Evolutionary conservation across 345 rosid species (phyloP), one percentile per base, ranked within the genome.

Genomic region (Physaria fendleri): DNA sequence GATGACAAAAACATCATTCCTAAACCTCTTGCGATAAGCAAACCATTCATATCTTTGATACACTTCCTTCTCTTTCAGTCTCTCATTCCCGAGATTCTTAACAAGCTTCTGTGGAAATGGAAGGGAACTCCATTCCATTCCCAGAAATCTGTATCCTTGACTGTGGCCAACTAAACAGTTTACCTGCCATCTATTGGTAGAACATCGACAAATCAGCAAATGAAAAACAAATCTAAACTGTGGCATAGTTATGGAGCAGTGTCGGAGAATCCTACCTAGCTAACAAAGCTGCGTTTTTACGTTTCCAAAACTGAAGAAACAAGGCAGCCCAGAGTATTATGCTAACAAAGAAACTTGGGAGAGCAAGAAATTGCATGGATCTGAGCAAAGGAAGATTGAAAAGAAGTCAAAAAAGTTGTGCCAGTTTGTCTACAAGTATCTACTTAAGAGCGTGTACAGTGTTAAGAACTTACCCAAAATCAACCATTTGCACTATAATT

Each of bases 301-400:
- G 90, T 75, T 88, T 92, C 98, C 98, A 88, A 68, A 86, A 92
- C 78, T 92, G 95, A 73, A 88, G 84, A 81, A 92, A 84, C 77
- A 88, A 66, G 55, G 83, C 90, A 12, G 90, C 85, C 98, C 96
- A 88, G 54, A 92, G 66, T 42, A 79, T 77, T 75, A 78, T 71
- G 68, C 80, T 66, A 16, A 81, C 53, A 62, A 92, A 86, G 87
- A 85, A 88, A 22, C 72, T 33, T 4, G 96, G 98, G 47, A 86
- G 92, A 44, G 74, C 84, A 64, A 84, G 74, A 25, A 80, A 74
- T 71, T 92, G 84, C 84, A 88, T 64, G 16, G 93, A 71, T 62
- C 96, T 88, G 82, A 45, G 52, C 54, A 54, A 56, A 62, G 32
- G 25, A 51, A 54, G 12, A 76, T 23, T 50, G 12, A 22, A 47